Conservation (phyloP, 164 flowering plant species). For the Cinnamomum micranthum region DNA sequence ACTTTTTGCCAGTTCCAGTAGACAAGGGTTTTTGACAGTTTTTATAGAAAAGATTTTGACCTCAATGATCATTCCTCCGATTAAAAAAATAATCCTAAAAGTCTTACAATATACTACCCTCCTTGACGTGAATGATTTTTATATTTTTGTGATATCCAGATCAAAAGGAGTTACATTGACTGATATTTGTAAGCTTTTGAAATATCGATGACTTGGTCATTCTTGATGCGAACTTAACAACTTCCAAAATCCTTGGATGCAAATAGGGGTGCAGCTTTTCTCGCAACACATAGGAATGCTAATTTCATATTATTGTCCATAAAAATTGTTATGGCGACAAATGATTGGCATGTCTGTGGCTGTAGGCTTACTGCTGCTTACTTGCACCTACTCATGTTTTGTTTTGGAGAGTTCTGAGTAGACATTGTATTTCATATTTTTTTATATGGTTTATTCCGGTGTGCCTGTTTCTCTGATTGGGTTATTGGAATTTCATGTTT, state of each 20-base stretch:
- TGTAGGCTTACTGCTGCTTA: neutral
- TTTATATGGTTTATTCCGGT: neutral
- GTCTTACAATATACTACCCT: neutral
- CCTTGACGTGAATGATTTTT: neutral
- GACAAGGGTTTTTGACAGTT: too few species aligned
- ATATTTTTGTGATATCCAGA: neutral
- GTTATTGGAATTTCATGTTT: neutral
- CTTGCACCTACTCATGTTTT: neutral
- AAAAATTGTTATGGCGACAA: neutral
- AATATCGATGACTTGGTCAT: neutral
- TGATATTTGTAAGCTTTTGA: neutral
- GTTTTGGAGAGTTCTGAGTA: neutral
- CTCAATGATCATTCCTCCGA: too few species aligned
- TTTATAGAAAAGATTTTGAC: too few species aligned
- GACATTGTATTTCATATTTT: neutral
- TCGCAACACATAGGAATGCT: neutral
- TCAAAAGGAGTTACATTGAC: neutral
- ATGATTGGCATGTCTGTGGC: neutral
- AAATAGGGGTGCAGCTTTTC: neutral
- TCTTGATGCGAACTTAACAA: neutral
- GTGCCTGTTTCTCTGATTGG: neutral
- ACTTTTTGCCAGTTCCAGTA: too few species aligned
- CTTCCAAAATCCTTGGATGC: neutral
- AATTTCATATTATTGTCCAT: too few species aligned
- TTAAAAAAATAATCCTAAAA: too few species aligned